These are phyloP conservation scores for Psophocarpus tetragonolobus DNA, from an alignment of 306 rosid species.

Conservation along the genomic window DNA sequence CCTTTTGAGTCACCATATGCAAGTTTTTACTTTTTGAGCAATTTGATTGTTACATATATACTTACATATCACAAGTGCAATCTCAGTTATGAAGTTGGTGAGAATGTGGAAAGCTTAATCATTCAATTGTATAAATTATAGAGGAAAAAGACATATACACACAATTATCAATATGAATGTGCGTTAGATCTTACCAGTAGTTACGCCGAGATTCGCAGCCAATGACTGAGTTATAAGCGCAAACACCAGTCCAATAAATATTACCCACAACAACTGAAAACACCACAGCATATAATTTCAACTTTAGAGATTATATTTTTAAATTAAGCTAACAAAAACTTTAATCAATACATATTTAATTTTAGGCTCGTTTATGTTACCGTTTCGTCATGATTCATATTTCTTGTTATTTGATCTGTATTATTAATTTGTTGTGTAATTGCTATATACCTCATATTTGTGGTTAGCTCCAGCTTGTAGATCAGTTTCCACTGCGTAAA, in stretches of 20 bases:
- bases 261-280: slow-evolving; percentile 78
- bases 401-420: background rate
- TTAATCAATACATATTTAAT: background rate
- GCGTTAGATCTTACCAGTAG: slow-evolving; percentile 49
- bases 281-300: background rate
- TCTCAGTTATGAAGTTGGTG: background rate
- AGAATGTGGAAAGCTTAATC: background rate
- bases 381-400: background rate
- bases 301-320: background rate
- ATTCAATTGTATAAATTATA: too few relatives aligned
- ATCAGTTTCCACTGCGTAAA: slow-evolving; percentile 82
- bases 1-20: too few relatives aligned
- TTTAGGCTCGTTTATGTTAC: background rate
- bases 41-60: too few relatives aligned
- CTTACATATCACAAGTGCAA: too few relatives aligned
- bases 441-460: slow-evolving; percentile 63
- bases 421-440: background rate
- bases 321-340: background rate
- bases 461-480: slow-evolving; percentile 90
- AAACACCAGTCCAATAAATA: slow-evolving; percentile 74
- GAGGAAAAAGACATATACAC: too few relatives aligned
- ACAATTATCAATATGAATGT: background rate
- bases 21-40: too few relatives aligned
- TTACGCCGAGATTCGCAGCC: slow-evolving; percentile 89
- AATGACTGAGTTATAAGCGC: slow-evolving; percentile 87